phyloP scores from a whole-genome alignment of 805 yeast genomes.

The Millerozyma miso region DNA sequence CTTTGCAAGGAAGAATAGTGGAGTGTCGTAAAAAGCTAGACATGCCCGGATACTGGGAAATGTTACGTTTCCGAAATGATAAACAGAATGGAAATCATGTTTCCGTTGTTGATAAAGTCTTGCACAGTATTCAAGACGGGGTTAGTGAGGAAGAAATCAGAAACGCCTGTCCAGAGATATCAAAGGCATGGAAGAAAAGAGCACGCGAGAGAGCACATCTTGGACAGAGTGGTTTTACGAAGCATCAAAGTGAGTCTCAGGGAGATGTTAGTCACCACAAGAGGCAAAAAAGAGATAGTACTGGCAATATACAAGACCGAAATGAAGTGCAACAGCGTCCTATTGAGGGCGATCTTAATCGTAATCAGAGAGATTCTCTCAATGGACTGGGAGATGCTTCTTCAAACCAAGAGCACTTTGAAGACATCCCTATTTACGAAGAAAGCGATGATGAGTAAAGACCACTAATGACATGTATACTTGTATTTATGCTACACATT shows the following conservation, averaged over 20 bases:
- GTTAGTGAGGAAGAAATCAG: conserved; percentile 76
- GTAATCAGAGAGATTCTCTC: not conserved
- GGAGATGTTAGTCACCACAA: conserved; percentile 1
- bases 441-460: conserved; percentile 31
- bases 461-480: not conserved
- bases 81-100: conserved; percentile 83
- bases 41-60: conserved; percentile 65
- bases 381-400: not conserved
- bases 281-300: not conserved
- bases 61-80: conserved; percentile 89
- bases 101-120: conserved; percentile 74
- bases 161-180: conserved; percentile 52
- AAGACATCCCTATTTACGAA: conserved; percentile 38
- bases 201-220: conserved; percentile 28
- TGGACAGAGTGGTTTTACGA: not conserved
- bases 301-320: conserved; percentile 7
- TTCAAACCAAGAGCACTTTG: conserved; percentile 14
- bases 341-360: not conserved
- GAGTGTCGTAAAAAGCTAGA: conserved; percentile 71
- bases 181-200: conserved; percentile 60
- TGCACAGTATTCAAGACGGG: conserved; percentile 81
- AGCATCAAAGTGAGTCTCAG: not conserved
- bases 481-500: not conserved
- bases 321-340: not conserved
- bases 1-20: conserved; percentile 82